Percentiles rank a stretch among this genome's conserved stretches.
Evolutionary conservation across 1,139 yeast species (phyloP).

Genomic region (Geotrichum klebahnii): DNA sequence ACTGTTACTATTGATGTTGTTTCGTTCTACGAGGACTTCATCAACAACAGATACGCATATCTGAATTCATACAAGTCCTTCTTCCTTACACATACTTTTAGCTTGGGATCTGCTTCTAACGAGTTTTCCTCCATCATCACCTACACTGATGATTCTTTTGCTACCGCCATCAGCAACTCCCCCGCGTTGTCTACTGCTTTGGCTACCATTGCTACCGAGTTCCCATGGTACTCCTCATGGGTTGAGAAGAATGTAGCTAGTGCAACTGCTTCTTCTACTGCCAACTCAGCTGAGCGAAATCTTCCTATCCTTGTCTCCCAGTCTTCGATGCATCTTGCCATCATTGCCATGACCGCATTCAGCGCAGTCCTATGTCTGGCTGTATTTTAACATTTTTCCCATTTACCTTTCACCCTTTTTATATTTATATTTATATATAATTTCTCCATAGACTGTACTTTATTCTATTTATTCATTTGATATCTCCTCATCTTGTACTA

Average conservation of each 20-base stretch:
- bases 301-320: constrained; percentile 10
- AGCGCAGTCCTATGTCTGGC: neutral
- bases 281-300: constrained; percentile 4
- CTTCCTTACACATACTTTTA: constrained; percentile 19
- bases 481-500: neutral
- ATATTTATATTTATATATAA: too few relatives aligned
- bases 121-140: constrained; percentile 19
- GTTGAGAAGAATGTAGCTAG: constrained; percentile 1
- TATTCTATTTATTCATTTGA: too few relatives aligned
- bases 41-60: constrained; percentile 19
- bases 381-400: neutral
- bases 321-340: constrained; percentile 11
- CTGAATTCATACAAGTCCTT: constrained; percentile 14
- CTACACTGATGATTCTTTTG: constrained; percentile 19
- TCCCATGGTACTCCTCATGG: constrained; percentile 22
- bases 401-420: neutral
- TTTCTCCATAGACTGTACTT: too few relatives aligned
- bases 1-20: constrained; percentile 13
- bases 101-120: neutral
- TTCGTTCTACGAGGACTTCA: constrained; percentile 19
- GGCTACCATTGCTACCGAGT: constrained; percentile 19
- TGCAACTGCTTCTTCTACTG: constrained; percentile 5
- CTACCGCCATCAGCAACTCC: constrained; percentile 9
- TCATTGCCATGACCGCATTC: constrained; percentile 3
- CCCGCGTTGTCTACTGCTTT: constrained; percentile 16